phyloP scores from a whole-genome alignment of 2,329 filamentous ascomycete species.

The Penicillium aurantiogriseum region DNA sequence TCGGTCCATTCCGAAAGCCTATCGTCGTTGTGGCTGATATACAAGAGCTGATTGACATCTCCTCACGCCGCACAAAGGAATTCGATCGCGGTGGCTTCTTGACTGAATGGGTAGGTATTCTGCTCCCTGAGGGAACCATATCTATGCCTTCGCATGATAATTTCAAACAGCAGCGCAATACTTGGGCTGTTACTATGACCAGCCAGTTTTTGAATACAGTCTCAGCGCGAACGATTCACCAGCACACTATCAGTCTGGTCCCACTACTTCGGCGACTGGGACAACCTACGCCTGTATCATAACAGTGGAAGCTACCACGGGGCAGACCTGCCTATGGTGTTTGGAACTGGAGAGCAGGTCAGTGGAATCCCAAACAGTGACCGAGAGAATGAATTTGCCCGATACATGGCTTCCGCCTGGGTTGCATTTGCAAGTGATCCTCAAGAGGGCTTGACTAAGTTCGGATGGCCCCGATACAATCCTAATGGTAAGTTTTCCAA shows the following conservation, averaged over 20 bases:
- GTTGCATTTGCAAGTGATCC: slow-evolving; percentile 44
- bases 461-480: slow-evolving; percentile 42
- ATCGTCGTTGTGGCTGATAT: too few relatives aligned
- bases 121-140: too few relatives aligned
- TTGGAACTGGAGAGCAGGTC: slow-evolving; percentile 43
- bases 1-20: too few relatives aligned
- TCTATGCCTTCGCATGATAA: too few relatives aligned
- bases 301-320: slow-evolving; percentile 53
- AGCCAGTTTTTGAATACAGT: too few relatives aligned
- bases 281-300: slow-evolving; percentile 48
- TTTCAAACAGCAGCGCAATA: too few relatives aligned
- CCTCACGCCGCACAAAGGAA: too few relatives aligned
- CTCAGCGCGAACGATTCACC: too few relatives aligned
- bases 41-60: too few relatives aligned
- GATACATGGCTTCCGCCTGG: slow-evolving; percentile 45
- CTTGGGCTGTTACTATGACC: too few relatives aligned
- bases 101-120: too few relatives aligned
- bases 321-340: slow-evolving; percentile 50
- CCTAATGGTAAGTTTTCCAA: slow-evolving; percentile 10
- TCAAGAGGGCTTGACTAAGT: slow-evolving; percentile 30
- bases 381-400: slow-evolving; percentile 34
- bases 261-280: slow-evolving; percentile 52
- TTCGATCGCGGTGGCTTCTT: too few relatives aligned
- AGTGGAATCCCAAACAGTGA: slow-evolving; percentile 37
- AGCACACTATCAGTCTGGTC: slow-evolving; percentile 22